Conservation (phyloP, 805 yeast genomes). For the Zygosaccharomyces gambellarensis region DNA sequence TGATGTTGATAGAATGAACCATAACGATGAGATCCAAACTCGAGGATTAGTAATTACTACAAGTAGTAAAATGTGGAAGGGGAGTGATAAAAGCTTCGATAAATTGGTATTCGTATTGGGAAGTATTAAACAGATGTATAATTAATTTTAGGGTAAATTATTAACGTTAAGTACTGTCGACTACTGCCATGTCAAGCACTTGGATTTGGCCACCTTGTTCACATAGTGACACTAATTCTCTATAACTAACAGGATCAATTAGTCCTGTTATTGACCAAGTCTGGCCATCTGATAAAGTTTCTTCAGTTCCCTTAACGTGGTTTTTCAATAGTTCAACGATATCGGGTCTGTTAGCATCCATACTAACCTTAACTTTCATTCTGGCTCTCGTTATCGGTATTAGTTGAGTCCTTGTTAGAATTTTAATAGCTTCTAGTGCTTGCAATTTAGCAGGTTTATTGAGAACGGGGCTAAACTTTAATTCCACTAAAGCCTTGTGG, state of each 20-base stretch:
- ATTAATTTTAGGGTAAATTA: not conserved
- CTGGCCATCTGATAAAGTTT: conserved; percentile 41
- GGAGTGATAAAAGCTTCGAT: conserved; percentile 37
- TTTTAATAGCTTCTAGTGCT: conserved; percentile 85
- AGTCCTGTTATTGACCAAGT: conserved; percentile 56
- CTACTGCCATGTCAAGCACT: conserved; percentile 83
- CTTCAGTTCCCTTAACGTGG: conserved; percentile 42
- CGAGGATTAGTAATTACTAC: conserved; percentile 38
- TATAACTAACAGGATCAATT: conserved; percentile 81
- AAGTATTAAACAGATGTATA: conserved; percentile 28
- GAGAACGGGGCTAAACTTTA: conserved; percentile 74
- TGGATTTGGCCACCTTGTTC: conserved; percentile 57
- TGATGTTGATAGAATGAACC: conserved; percentile 9
- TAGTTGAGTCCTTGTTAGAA: conserved; percentile 69
- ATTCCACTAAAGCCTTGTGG: conserved; percentile 72
- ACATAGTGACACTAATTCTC: conserved; percentile 60
- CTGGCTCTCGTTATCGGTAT: conserved; percentile 92
- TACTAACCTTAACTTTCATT: conserved; percentile 74
- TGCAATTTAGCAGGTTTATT: conserved; percentile 76
- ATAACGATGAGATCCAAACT: conserved; percentile 6
- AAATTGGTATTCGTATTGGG: conserved; percentile 43
- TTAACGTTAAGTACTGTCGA: conserved; percentile 35
- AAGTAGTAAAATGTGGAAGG: conserved; percentile 43
- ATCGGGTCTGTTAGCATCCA: conserved; percentile 44
- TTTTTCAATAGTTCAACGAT: conserved; percentile 39